phyloP scores from a whole-genome alignment of 2,329 filamentous ascomycete genomes.

The Paraphaeosphaeria sporulosa region DNA sequence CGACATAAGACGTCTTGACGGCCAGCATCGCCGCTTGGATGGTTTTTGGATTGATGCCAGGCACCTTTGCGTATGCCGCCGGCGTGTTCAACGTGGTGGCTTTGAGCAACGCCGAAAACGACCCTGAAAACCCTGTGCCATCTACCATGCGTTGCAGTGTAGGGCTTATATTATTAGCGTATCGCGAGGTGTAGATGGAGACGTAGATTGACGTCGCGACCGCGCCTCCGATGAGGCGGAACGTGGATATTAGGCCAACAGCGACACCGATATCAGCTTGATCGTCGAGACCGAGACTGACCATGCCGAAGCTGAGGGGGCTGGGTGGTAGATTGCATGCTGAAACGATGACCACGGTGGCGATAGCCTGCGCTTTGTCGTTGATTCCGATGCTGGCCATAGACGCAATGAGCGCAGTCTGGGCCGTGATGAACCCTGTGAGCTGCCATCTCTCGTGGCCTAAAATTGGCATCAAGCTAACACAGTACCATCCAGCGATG shows the following conservation, averaged over 20 bases:
- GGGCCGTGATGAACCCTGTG: conserved; percentile 39
- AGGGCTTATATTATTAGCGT: conserved; percentile 20
- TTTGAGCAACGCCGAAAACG: conserved; percentile 28
- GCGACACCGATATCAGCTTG: conserved; percentile 49
- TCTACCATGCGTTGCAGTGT: conserved; percentile 13
- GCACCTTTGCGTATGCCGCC: conserved; percentile 42
- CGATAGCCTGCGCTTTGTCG: conserved; percentile 47
- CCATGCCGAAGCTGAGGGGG: conserved; percentile 46
- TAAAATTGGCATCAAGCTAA: conserved; percentile 39
- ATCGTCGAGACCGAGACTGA: conserved; percentile 46
- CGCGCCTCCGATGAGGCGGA: conserved; percentile 49
- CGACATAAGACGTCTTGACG: conserved; percentile 44
- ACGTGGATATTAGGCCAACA: conserved; percentile 49
- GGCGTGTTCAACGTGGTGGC: conserved; percentile 43
- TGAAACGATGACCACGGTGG: conserved; percentile 40
- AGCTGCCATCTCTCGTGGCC: conserved; percentile 51
- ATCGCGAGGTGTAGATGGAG: conserved; percentile 43
- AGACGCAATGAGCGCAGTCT: conserved; percentile 49
- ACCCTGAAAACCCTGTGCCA: conserved; percentile 14
- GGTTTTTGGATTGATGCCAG: conserved; percentile 35
- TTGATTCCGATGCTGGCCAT: conserved; percentile 44
- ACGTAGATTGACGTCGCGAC: conserved; percentile 52
- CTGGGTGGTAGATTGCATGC: conserved; percentile 43
- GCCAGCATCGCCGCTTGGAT: conserved; percentile 36
- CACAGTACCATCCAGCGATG: conserved; percentile 35